Percentiles rank a stretch among this genome's conserved stretches.
Evolutionary conservation across 768 basidiomycete species (phyloP).

Genomic region (Lanmaoa rubissima): DNA sequence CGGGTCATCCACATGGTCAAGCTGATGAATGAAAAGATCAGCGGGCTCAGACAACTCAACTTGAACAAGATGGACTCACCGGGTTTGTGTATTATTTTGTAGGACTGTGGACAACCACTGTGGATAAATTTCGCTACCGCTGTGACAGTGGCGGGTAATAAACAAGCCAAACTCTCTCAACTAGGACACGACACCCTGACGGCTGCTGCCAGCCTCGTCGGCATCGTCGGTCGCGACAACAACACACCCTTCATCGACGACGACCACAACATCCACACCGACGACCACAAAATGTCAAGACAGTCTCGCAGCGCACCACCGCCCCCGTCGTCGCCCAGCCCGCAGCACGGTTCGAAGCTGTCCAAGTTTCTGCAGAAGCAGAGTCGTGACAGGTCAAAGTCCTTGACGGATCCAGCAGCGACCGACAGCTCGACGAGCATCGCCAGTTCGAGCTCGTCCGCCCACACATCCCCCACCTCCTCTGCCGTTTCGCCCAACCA

Average conservation of each 20-base stretch:
- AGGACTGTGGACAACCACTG: neutral
- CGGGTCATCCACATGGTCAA: neutral
- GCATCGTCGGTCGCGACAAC: constrained; percentile 20
- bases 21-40: constrained; percentile 1
- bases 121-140: constrained; percentile 19
- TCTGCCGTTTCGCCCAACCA: constrained; percentile 29
- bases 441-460: constrained; percentile 43
- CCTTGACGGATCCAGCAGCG: constrained; percentile 40
- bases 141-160: constrained; percentile 15
- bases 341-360: constrained; percentile 51
- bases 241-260: constrained; percentile 10
- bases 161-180: constrained; percentile 30
- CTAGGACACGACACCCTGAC: constrained; percentile 10
- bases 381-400: constrained; percentile 58
- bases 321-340: constrained; percentile 41
- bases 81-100: constrained; percentile 7
- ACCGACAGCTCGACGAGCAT: constrained; percentile 36
- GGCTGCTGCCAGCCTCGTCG: constrained; percentile 8
- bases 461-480: constrained; percentile 28
- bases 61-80: neutral
- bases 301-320: constrained; percentile 43
- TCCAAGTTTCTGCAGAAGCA: constrained; percentile 70
- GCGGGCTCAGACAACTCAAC: neutral
- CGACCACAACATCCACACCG: constrained; percentile 2
- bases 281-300: constrained; percentile 41